Evolutionary conservation across 345 rosid species (phyloP).

Genomic region (Brassica juncea): DNA sequence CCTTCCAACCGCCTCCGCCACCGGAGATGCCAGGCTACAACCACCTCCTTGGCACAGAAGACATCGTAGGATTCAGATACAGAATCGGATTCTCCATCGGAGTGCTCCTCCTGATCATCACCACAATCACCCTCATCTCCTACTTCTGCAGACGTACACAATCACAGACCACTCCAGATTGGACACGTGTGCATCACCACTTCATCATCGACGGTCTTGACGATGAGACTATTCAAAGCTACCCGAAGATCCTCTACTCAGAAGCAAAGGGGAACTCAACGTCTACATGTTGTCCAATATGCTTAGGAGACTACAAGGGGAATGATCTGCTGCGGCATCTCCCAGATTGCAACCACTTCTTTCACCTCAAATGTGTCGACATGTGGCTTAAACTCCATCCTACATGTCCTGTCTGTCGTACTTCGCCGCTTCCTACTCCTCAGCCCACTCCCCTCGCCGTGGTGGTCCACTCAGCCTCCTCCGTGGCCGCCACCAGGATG

Average conservation of each 20-base stretch:
- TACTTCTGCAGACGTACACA: slow-evolving; percentile 49
- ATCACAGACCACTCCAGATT: slow-evolving; percentile 13
- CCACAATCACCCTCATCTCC: slow-evolving; percentile 53
- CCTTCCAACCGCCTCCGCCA: slow-evolving; percentile 26
- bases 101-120: slow-evolving; percentile 49
- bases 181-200: slow-evolving; percentile 27
- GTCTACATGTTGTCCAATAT: slow-evolving; percentile 66
- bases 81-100: slow-evolving; percentile 57
- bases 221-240: slow-evolving; percentile 66
- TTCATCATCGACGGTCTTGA: slow-evolving; percentile 65
- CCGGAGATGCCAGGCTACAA: slow-evolving; percentile 14
- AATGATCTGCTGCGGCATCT: slow-evolving; percentile 56
- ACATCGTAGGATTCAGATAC: slow-evolving; percentile 51
- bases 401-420: slow-evolving; percentile 78
- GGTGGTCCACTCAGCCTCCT: slow-evolving; percentile 62
- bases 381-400: slow-evolving; percentile 78
- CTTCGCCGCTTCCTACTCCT: slow-evolving; percentile 86
- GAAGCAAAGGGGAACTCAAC: slow-evolving; percentile 60
- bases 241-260: slow-evolving; percentile 71
- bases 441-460: slow-evolving; percentile 72
- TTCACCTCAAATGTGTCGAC: slow-evolving; percentile 78
- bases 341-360: slow-evolving; percentile 80
- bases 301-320: slow-evolving; percentile 75
- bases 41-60: slow-evolving; percentile 33
- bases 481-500: slow-evolving; percentile 42